Conservation (phyloP, 176 grass and related monocot species). For the Microstegium vimineum region DNA sequence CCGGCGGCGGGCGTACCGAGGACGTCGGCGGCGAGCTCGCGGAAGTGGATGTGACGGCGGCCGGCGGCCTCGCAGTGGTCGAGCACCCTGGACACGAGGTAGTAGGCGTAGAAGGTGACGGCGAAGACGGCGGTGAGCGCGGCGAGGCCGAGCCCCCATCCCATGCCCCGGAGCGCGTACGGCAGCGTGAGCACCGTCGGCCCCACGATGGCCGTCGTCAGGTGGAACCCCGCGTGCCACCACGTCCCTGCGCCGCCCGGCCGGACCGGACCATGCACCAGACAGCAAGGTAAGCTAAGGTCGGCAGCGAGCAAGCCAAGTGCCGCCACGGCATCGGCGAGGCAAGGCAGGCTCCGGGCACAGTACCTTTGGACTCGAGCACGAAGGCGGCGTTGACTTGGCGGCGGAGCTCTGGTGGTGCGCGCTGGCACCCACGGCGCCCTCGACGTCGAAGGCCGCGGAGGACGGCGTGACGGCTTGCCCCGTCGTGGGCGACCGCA, state of each 20-base stretch:
- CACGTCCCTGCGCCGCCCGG: slow-evolving; percentile 86
- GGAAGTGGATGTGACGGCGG: slow-evolving; percentile 73
- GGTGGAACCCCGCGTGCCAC: slow-evolving; percentile 96
- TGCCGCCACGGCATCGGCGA: too few species aligned
- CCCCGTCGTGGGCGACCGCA: slow-evolving; percentile 13
- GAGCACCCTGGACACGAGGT: slow-evolving; percentile 81
- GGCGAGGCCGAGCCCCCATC: slow-evolving; percentile 56
- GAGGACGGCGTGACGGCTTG: background rate
- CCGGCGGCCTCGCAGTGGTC: slow-evolving; percentile 78
- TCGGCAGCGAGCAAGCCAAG: too few species aligned
- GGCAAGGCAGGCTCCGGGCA: background rate
- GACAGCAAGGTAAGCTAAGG: too few species aligned
- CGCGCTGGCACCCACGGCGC: background rate
- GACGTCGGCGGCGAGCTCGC: slow-evolving; percentile 80
- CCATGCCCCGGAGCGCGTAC: slow-evolving; percentile 80
- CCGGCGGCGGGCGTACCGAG: slow-evolving; percentile 37
- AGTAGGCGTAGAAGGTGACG: slow-evolving; percentile 85
- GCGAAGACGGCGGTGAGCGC: slow-evolving; percentile 48
- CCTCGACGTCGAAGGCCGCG: background rate
- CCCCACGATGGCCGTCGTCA: slow-evolving; percentile 88
- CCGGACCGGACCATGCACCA: too few species aligned
- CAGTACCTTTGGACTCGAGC: slow-evolving; percentile 78
- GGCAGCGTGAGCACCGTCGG: slow-evolving; percentile 89
- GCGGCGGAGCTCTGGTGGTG: background rate
- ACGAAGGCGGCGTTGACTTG: slow-evolving; percentile 49